Base-by-base conservation (phyloP, 208 protist species). In the Acanthamoeba sp. region DNA sequence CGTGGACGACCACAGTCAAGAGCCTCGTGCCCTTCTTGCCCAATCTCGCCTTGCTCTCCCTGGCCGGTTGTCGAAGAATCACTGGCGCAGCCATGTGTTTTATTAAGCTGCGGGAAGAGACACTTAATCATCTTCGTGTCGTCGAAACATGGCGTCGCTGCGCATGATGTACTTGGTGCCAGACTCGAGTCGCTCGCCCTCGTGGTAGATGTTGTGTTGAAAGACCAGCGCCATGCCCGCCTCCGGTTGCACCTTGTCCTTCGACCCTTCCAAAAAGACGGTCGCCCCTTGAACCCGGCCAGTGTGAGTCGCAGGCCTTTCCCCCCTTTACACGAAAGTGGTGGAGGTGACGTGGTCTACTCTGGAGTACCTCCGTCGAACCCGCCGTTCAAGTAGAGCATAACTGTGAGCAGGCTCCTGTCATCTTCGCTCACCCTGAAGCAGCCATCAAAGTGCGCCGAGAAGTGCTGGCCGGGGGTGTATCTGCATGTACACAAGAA, bases 151-250 rank as follows among this genome's bases (percentile, higher is more conserved):
- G 42, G 88, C 64, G 5, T 93, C 90, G 52, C 48, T 69, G 45
- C 90, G 57, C 90, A 93, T 38, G 48, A 93, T 29, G 34, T 93
- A 93, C 90, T 93, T 93, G 34, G 45, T 38, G n/a, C 71, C 64
- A 3, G n/a, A 24, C 27, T 18, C 38, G 24, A 93, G 73, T 3
- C 42, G 16, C 32, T 93, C 48, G 16, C 90, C 90, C 32, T 78
- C 50, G 73, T 93, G 90, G 24, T 84, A 93, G 55, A 93, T 93
- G 40, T 82, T 85, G 48, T 93, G 90, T 32, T 93, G 71, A 34
- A 93, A 93, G 64, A 93, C 62, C 16, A 93, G 90, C 27, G 32
- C 90, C 62, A 80, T 93, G 73, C 90, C 90, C 59, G 73, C 90
- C 64, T 50, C 66, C 1, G 64, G 90, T n/a, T 14, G 10, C 27